Percentiles rank a stretch among this genome's conserved stretches.
phyloP scores from a whole-genome alignment of 2,329 filamentous ascomycete genomes.

The Diaporthe capsici region DNA sequence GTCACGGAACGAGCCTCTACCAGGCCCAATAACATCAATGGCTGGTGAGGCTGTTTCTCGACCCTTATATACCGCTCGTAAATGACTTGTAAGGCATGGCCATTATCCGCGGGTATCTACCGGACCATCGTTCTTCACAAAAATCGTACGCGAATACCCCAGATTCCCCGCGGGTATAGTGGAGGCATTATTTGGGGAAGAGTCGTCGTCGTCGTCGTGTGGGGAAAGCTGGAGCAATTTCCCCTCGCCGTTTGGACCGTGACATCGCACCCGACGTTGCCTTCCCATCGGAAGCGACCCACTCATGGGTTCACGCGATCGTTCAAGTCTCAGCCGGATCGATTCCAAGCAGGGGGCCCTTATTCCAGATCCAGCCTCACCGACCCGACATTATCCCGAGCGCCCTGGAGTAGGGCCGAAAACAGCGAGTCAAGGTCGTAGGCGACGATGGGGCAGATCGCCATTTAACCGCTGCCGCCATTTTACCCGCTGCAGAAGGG shows the following conservation, averaged over 20 bases:
- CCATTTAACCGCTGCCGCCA: constrained; percentile 30
- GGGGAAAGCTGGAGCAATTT: constrained; percentile 4
- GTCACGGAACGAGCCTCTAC: background rate
- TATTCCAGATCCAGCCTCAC: constrained; percentile 4
- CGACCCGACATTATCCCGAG: constrained; percentile 14
- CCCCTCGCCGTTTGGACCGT: constrained; percentile 6
- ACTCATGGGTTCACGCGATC: constrained; percentile 4
- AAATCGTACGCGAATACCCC: background rate
- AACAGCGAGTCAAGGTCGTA: constrained; percentile 1
- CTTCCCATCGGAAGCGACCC: constrained; percentile 20
- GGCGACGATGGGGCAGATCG: background rate
- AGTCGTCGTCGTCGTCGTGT: background rate
- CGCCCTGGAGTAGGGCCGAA: constrained; percentile 10
- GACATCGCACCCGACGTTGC: constrained; percentile 3
- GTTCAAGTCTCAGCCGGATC: background rate
- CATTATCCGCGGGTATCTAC: constrained; percentile 1
- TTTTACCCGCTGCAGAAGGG: constrained; percentile 20
- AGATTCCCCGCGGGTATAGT: constrained; percentile 21
- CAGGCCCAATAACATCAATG: background rate
- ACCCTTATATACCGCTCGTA: background rate
- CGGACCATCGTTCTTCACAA: background rate
- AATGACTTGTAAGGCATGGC: background rate
- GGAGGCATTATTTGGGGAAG: constrained; percentile 14
- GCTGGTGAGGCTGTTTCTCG: background rate
- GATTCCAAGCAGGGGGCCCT: background rate